Conservation (phyloP, 257 asterid genomes). For the Capsicum rhomboideum region DNA sequence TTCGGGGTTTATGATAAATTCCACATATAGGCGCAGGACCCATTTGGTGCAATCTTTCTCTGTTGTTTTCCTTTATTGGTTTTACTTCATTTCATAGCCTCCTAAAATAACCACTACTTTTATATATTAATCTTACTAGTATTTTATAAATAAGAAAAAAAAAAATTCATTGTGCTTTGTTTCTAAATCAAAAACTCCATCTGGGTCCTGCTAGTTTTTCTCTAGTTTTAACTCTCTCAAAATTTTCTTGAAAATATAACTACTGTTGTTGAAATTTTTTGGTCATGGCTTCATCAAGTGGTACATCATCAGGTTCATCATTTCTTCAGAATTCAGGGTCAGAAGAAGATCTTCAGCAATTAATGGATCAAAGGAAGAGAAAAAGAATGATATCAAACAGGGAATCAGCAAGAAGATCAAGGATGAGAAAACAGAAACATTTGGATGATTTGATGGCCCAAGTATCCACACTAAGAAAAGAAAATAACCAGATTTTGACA, state of each 20-base stretch:
- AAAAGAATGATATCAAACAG: conserved; percentile 91
- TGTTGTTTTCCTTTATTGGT: conserved; percentile 97
- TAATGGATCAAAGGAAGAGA: conserved; percentile 70
- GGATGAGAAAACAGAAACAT: conserved; percentile 85
- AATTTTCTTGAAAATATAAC: not conserved
- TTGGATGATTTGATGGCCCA: conserved; percentile 66
- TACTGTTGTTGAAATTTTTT: not conserved
- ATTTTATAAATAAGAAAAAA: not conserved
- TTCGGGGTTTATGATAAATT: conserved; percentile 89
- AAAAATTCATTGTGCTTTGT: not conserved
- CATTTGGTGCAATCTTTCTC: conserved; percentile 95
- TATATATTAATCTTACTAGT: not conserved
- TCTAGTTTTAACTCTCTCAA: not conserved
- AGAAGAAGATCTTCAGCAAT: conserved; percentile 48
- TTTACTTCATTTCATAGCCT: conserved; percentile 79
- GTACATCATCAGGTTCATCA: conserved; percentile 54
- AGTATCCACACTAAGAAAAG: conserved; percentile 43
- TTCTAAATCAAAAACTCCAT: not conserved
- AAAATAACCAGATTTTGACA: conserved; percentile 49
- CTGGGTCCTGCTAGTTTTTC: conserved; percentile 33
- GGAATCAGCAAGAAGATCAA: conserved; percentile 90
- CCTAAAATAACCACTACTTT: not conserved
- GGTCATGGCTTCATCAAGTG: conserved; percentile 67
- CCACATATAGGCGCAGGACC: conserved; percentile 85
- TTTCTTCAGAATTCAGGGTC: conserved; percentile 55